Conservation (phyloP, 2,329 filamentous ascomycete species). For the Fusarium ramigenum region DNA sequence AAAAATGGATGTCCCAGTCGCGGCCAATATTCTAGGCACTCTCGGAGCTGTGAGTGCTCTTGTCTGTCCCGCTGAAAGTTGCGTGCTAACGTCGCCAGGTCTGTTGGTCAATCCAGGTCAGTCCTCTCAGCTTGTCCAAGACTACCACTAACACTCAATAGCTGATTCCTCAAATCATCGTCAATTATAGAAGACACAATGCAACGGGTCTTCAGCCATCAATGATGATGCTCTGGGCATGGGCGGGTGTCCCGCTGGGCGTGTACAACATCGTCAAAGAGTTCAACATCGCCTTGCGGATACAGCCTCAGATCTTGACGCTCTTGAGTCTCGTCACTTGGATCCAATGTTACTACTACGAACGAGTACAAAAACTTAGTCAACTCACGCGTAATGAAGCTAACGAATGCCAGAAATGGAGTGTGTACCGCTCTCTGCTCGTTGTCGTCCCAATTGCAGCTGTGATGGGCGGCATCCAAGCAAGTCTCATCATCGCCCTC, state of each 20-base stretch:
- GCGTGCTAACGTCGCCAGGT: slow-evolving; percentile 43
- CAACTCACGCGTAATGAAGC: rapidly evolving
- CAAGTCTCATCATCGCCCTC: slow-evolving; percentile 66
- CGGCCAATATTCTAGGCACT: slow-evolving; percentile 68
- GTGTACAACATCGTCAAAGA: slow-evolving; percentile 56
- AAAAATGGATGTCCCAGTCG: slow-evolving; percentile 62
- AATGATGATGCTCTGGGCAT: slow-evolving; percentile 79
- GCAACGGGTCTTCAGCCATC: slow-evolving; percentile 71
- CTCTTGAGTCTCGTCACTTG: slow-evolving; percentile 55
- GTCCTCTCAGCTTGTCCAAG: neutral
- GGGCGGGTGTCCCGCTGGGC: slow-evolving; percentile 73
- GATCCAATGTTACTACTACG: slow-evolving; percentile 56
- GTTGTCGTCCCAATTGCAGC: slow-evolving; percentile 61
- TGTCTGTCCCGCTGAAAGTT: neutral
- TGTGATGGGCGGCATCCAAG: slow-evolving; percentile 68
- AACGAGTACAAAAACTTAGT: slow-evolving; percentile 39
- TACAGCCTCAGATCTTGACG: slow-evolving; percentile 56
- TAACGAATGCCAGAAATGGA: slow-evolving; percentile 59
- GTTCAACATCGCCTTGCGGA: slow-evolving; percentile 54
- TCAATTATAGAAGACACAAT: slow-evolving; percentile 74
- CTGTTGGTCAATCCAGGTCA: slow-evolving; percentile 73
- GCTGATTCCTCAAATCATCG: slow-evolving; percentile 74
- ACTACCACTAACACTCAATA: slow-evolving; percentile 43
- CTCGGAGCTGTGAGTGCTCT: slow-evolving; percentile 61
- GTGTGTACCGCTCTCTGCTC: slow-evolving; percentile 56